These are phyloP conservation scores for Panellus pusillus DNA, from an alignment of 768 basidiomycete genomes.

Conservation along the genomic window DNA sequence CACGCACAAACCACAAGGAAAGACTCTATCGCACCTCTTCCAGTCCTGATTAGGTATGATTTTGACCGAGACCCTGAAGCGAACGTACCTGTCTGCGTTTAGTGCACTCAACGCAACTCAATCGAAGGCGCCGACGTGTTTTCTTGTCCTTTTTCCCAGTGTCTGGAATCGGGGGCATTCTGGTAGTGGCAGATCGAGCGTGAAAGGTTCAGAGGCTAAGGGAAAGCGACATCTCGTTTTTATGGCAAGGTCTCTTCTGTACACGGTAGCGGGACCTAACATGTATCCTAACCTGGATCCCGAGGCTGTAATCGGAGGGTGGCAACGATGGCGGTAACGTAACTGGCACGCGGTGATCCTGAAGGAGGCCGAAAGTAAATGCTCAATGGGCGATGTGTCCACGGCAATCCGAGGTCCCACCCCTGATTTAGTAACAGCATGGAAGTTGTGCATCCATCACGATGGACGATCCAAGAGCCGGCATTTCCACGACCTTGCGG, in stretches of 20 bases:
- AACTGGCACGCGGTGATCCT: constrained; percentile 15
- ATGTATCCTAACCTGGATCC: constrained; percentile 17
- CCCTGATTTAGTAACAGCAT: constrained; percentile 19
- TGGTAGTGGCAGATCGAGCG: not conserved
- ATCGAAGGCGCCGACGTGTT: constrained; percentile 47
- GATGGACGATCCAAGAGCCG: not conserved
- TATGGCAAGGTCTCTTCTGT: constrained; percentile 15
- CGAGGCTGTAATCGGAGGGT: constrained; percentile 17
- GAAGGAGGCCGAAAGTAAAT: constrained; percentile 4
- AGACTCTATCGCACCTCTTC: constrained; percentile 53
- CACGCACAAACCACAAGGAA: constrained; percentile 42
- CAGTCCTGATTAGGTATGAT: constrained; percentile 4
- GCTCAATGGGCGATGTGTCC: not conserved
- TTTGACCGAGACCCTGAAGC: not conserved
- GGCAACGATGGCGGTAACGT: constrained; percentile 19
- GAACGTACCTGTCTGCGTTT: constrained; percentile 51
- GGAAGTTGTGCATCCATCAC: constrained; percentile 16
- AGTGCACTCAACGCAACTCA: constrained; percentile 58
- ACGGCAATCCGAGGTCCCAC: constrained; percentile 14
- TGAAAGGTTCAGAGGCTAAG: constrained; percentile 1
- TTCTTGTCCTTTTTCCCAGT: constrained; percentile 43
- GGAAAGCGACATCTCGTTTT: constrained; percentile 12
- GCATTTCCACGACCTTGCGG: not conserved
- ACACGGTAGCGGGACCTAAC: constrained; percentile 10
- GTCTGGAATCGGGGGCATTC: constrained; percentile 13